phyloP scores from a whole-genome alignment of 768 basidiomycete species.

The Pisolithus microcarpus region DNA sequence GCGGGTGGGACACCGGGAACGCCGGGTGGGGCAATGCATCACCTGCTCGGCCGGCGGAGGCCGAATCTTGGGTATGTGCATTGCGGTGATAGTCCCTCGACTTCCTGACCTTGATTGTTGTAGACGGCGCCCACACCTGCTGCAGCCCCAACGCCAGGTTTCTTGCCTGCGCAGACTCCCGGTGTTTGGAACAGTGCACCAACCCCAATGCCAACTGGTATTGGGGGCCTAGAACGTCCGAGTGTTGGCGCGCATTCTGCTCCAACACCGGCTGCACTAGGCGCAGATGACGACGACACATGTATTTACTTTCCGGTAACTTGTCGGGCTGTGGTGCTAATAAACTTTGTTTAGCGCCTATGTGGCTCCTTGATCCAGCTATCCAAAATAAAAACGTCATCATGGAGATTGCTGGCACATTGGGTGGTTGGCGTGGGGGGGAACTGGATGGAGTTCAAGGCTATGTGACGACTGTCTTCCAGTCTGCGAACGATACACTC shows the following conservation, averaged over 20 bases:
- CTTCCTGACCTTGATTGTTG: slow-evolving; percentile 6
- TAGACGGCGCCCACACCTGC: slow-evolving; percentile 34
- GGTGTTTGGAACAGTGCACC: slow-evolving; percentile 25
- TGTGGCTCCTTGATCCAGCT: slow-evolving; percentile 21
- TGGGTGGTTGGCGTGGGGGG: slow-evolving; percentile 20
- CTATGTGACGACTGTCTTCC: slow-evolving; percentile 22
- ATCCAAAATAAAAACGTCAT: slow-evolving; percentile 24
- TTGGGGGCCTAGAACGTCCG: slow-evolving; percentile 17
- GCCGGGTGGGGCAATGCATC: slow-evolving; percentile 26
- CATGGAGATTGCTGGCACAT: slow-evolving; percentile 23
- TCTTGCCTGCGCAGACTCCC: slow-evolving; percentile 25
- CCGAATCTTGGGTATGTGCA: slow-evolving; percentile 30
- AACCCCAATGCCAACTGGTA: slow-evolving; percentile 20
- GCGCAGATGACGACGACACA: slow-evolving; percentile 23
- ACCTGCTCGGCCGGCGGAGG: slow-evolving; percentile 25
- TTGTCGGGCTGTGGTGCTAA: slow-evolving; percentile 16
- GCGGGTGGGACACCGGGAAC: slow-evolving; percentile 18
- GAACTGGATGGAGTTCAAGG: slow-evolving; percentile 23
- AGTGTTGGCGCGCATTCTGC: slow-evolving; percentile 18
- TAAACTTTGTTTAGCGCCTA: slow-evolving; percentile 11
- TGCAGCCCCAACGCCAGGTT: slow-evolving; percentile 33
- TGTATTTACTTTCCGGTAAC: slow-evolving; percentile 14
- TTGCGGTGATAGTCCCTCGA: slow-evolving; percentile 13
- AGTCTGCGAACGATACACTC: slow-evolving; percentile 20
- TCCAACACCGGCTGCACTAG: slow-evolving; percentile 24